Conservation (phyloP, 75 land plant species). For the Cupressus sempervirens region DNA sequence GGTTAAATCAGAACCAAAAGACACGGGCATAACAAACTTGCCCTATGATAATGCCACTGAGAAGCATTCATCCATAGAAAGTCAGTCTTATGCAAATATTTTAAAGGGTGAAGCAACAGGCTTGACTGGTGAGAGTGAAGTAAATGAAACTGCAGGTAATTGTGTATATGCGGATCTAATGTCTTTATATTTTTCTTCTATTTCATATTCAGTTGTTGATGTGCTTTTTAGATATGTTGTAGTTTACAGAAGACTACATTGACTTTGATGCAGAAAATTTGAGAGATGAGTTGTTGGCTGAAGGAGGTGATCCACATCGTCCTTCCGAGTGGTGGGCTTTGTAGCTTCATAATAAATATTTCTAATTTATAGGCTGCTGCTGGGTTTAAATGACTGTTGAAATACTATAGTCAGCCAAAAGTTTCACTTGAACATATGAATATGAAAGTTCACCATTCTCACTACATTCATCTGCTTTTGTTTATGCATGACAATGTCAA, state of each 20-base stretch:
- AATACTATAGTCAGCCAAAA: not conserved
- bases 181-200: not conserved
- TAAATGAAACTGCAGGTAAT: not conserved
- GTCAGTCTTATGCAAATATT: not conserved
- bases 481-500: not conserved
- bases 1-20: not conserved
- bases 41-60: not conserved
- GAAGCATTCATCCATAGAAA: not conserved
- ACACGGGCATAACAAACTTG: not conserved
- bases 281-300: slow-evolving; percentile 1
- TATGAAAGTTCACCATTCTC: not conserved
- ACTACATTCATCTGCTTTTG: not conserved
- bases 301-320: not conserved
- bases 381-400: not conserved
- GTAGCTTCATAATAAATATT: not conserved
- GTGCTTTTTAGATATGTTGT: not conserved
- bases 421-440: not conserved
- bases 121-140: not conserved
- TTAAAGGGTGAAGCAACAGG: not conserved
- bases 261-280: not conserved
- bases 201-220: not conserved
- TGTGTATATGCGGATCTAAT: not conserved
- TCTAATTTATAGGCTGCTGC: not conserved
- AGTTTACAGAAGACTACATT: not conserved
- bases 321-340: slow-evolving; percentile 1